phyloP scores from a whole-genome alignment of 2,329 filamentous ascomycete species.

The Leptographium wingfieldii region DNA sequence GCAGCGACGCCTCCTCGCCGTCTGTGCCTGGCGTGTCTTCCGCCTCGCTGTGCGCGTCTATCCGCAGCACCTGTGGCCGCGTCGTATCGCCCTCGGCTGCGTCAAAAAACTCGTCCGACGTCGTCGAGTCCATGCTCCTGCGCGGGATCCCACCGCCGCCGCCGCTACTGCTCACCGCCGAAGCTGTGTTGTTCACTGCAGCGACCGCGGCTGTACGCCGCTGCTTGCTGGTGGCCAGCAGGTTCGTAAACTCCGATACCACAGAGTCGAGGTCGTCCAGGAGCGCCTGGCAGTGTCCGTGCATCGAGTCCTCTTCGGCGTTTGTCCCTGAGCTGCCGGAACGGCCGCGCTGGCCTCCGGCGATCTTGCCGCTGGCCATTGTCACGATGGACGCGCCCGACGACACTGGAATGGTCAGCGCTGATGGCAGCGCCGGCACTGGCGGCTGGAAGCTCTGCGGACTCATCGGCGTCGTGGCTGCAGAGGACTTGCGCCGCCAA shows the following conservation, averaged over 20 bases:
- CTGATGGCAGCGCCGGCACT: slow-evolving; percentile 22
- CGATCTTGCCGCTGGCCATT: not conserved
- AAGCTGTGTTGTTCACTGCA: slow-evolving; percentile 17
- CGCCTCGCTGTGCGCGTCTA: slow-evolving; percentile 8
- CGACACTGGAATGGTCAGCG: slow-evolving; percentile 30
- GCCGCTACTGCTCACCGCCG: slow-evolving; percentile 50
- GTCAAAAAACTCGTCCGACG: slow-evolving; percentile 88
- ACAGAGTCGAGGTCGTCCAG: slow-evolving; percentile 75
- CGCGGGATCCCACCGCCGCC: slow-evolving; percentile 39
- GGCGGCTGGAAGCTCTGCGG: slow-evolving; percentile 24
- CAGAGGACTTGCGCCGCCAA: slow-evolving; percentile 80
- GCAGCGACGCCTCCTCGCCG: slow-evolving; percentile 38
- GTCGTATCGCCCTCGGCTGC: slow-evolving; percentile 50
- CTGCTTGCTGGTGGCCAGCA: slow-evolving; percentile 69
- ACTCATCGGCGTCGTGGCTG: slow-evolving; percentile 23
- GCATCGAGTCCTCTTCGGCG: slow-evolving; percentile 49
- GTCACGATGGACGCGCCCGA: slow-evolving; percentile 2
- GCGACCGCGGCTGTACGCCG: slow-evolving; percentile 45
- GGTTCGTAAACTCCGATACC: slow-evolving; percentile 64
- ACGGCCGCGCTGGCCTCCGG: slow-evolving; percentile 12
- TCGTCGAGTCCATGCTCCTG: slow-evolving; percentile 69
- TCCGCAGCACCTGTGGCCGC: slow-evolving; percentile 21
- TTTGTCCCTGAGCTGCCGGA: slow-evolving; percentile 17
- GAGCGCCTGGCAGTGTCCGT: slow-evolving; percentile 75
- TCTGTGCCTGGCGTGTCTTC: slow-evolving; percentile 33